Evolutionary conservation across 768 basidiomycete species (phyloP).

Genomic region (Lentinula raphanica): DNA sequence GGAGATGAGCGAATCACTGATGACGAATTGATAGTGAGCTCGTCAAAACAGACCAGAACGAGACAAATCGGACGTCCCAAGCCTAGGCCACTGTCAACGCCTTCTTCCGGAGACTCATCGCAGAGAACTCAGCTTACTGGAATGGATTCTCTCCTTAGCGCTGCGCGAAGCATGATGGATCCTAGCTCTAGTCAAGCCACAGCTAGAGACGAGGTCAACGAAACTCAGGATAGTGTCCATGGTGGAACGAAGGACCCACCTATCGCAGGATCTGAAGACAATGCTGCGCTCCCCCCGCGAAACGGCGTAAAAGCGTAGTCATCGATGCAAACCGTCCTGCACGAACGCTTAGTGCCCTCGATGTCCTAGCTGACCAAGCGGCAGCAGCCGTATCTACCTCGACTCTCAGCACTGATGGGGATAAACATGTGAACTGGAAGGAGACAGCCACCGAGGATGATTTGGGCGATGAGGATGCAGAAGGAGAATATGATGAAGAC

Average conservation of each 20-base stretch:
- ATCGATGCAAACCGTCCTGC: conserved; percentile 2
- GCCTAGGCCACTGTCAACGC: not conserved
- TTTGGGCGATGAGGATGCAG: conserved; percentile 2
- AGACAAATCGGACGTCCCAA: not conserved
- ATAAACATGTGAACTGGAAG: conserved; percentile 20
- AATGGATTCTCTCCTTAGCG: conserved; percentile 55
- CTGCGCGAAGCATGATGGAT: conserved; percentile 53
- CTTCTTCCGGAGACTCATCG: conserved; percentile 20
- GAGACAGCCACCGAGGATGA: conserved; percentile 15
- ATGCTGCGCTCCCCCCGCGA: not conserved
- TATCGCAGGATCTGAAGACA: not conserved
- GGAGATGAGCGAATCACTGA: not conserved
- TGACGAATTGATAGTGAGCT: not conserved
- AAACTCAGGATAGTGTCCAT: conserved; percentile 15
- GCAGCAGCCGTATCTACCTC: conserved; percentile 44
- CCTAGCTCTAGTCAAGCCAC: conserved; percentile 6
- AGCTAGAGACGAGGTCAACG: conserved; percentile 8
- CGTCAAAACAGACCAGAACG: not conserved
- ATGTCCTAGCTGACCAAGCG: conserved; percentile 73
- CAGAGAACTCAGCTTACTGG: conserved; percentile 26
- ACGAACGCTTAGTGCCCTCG: conserved; percentile 51
- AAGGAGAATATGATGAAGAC: conserved; percentile 9
- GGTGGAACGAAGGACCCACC: not conserved
- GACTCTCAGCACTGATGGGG: conserved; percentile 13
- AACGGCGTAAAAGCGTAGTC: not conserved